Base-by-base conservation (phyloP, 371 early-diverging fungal genomes). In the Actinomortierella wolfii region DNA sequence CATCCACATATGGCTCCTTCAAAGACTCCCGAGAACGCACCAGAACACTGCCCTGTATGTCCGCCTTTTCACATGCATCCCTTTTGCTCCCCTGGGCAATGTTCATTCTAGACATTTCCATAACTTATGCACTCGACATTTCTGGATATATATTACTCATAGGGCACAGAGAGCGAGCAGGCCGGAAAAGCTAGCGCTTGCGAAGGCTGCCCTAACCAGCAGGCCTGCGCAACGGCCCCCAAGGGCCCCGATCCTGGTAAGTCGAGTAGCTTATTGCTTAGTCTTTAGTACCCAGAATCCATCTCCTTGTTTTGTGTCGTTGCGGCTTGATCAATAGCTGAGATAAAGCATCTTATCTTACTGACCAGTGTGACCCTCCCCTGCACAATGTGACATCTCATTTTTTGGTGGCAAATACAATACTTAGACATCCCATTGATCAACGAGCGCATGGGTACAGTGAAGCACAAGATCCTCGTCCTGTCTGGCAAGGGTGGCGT, bases 401-500 rank as follows among this genome's bases (percentile, higher is more conserved):
- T 18, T 4, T 2, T 48, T n/a, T n/a, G n/a, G n/a, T n/a, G n/a
- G n/a, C n/a, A n/a, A n/a, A n/a, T n/a, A n/a, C n/a, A n/a, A n/a
- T n/a, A n/a, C n/a, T n/a, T 51, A 89, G 94, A 88, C 60, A 80
- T 97, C 39, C 79, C 89, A 7, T 60, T 89, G 8, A 93, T 96
- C 51, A 85, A 84, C 5, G 83, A 88, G 41, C 82, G 91, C 42
- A 77, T 95, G 65, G 58, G 73, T 2, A 65, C 68, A 20, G 86
- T 93, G 24, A 86, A 85, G 62, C 90, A 91, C 69, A 93, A 93
- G 71, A 81, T 99, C 51, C 83, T 99, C n/a, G 86, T 99, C 1
- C 89, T 99, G 41, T 95, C 96, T 7, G 99, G 99, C 53, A 99
- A 99, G 76, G 99, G 99, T 44, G 99, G 99, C 39, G 99, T 99